phyloP scores from a whole-genome alignment of 805 yeast genomes.

The Candida ponderosae region DNA sequence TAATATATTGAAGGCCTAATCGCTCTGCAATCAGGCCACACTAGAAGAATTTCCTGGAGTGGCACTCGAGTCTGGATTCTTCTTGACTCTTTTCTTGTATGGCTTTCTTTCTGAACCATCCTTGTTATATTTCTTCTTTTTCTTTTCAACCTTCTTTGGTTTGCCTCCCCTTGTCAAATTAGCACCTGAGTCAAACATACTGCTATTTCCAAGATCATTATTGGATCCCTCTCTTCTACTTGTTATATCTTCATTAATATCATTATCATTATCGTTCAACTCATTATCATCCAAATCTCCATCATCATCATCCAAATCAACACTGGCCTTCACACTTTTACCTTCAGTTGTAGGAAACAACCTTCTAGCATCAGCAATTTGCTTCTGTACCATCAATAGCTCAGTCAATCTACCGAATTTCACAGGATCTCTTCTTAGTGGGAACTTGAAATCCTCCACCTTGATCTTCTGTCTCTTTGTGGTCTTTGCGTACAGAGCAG shows the following conservation, averaged over 20 bases:
- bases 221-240: constrained; percentile 2
- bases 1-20: no score
- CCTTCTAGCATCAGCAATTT: constrained; percentile 58
- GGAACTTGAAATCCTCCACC: constrained; percentile 68
- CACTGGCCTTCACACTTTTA: constrained; percentile 23
- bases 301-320: constrained; percentile 20
- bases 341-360: constrained; percentile 60
- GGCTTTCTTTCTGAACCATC: constrained; percentile 25
- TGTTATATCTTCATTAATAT: not conserved
- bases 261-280: constrained; percentile 2
- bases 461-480: constrained; percentile 54
- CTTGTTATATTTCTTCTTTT: constrained; percentile 21
- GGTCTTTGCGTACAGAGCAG: constrained; percentile 40
- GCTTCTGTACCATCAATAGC: constrained; percentile 49
- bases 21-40: no score
- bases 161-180: constrained; percentile 2
- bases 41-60: no score
- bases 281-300: constrained; percentile 16
- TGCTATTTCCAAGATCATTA: constrained; percentile 2
- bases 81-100: constrained; percentile 23
- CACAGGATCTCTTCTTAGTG: constrained; percentile 54
- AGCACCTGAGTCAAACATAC: no score
- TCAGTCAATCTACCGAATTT: constrained; percentile 68
- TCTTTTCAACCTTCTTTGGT: constrained; percentile 13
- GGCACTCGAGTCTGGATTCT: constrained; percentile 2